These are phyloP conservation scores for Tricholoma terreum DNA, from an alignment of 768 basidiomycete species.

Conservation along the genomic window DNA sequence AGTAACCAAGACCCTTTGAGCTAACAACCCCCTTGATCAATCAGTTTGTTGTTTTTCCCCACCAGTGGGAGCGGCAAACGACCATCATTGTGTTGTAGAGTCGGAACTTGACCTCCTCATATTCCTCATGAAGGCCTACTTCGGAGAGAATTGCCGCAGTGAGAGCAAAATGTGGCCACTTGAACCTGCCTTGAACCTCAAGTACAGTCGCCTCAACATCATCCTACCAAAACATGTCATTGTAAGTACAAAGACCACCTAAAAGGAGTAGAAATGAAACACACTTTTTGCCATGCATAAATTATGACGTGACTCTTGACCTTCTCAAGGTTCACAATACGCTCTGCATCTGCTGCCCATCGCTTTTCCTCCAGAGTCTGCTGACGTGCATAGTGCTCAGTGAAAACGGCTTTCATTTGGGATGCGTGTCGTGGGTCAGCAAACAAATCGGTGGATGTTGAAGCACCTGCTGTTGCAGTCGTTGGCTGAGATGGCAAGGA, in stretches of 20 bases:
- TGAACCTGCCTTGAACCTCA: constrained; percentile 3
- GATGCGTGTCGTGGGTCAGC: too few species aligned
- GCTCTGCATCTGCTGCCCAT: neutral
- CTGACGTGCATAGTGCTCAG: neutral
- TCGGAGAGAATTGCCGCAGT: neutral
- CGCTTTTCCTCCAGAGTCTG: neutral
- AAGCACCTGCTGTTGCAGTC: neutral
- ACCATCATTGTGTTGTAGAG: neutral
- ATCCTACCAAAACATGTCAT: neutral
- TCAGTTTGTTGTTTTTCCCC: too few species aligned
- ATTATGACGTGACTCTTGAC: neutral
- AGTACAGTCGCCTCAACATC: neutral
- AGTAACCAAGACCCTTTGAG: too few species aligned
- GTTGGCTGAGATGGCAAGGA: neutral
- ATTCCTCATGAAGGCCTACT: neutral
- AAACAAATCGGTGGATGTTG: neutral
- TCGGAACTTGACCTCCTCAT: neutral
- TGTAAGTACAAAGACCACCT: too few species aligned
- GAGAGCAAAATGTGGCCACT: constrained; percentile 1
- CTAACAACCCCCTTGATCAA: too few species aligned
- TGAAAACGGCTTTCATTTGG: too few species aligned
- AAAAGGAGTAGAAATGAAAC: neutral
- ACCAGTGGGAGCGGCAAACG: too few species aligned
- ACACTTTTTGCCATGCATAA: neutral
- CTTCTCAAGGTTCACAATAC: neutral